Evolutionary conservation across 768 basidiomycete genomes (phyloP), one percentile per base, ranked within the genome.

Genomic region (Termitomyces sp.): DNA sequence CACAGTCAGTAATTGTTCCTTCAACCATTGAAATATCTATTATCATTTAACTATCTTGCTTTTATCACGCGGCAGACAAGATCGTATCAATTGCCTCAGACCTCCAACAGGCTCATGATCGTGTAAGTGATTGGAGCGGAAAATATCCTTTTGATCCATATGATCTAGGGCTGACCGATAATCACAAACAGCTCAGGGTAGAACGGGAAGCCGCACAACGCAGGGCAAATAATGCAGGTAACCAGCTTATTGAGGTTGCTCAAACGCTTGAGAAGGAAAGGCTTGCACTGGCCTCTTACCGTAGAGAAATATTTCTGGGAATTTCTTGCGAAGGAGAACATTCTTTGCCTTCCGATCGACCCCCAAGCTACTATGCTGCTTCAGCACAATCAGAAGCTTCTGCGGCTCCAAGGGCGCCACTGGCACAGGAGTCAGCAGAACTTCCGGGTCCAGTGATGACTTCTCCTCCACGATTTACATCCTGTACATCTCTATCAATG

Each of bases 21-120:
- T 9, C 23, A 17, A 23, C 49, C 25, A 32, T 53, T n/a, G 16
- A 44, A 54, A 44, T 44, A 17, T 23, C 32, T n/a, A 40, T 34
- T 19, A 35, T 41, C 25, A 1, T 39, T 17, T 40, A 40, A 9
- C 6, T 23, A 16, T 25, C 23, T 44, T 44, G 23, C 23, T 30
- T 34, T 49, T 30, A 58, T 19, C 39, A 35, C 50, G 40, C 44
- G 32, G 45, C 61, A 78, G 78, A 72, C 37, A 75, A 73, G 59
- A 76, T 78, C 57, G 67, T 71, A 60, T 62, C 61, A 47, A 72
- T 71, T 0, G 66, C 69, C 25, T 64, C 68, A 1, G 72, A 76
- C 32, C 68, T 79, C n/a, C 57, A 71, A 12, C 63, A 69, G 19
- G 70, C 72, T 14, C 71, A 69, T 61, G 61, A 68, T 49, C 66